Evolutionary conservation across 2,329 filamentous ascomycete genomes (phyloP).

Genomic region (Bipolaris bicolor): DNA sequence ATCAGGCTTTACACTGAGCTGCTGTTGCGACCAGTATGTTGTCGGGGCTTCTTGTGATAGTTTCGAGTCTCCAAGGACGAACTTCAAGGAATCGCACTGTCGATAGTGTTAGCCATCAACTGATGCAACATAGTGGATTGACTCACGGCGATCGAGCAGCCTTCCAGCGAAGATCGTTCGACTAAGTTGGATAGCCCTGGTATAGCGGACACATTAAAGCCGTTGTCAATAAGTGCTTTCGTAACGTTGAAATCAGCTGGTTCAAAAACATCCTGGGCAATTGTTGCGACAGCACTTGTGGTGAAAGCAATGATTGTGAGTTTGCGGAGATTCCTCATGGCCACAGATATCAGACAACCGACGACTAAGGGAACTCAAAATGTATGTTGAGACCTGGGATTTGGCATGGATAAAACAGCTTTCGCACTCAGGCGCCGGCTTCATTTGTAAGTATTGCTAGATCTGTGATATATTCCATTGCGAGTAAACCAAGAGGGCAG

Average conservation of each 20-base stretch:
- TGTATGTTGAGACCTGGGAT: not conserved
- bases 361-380: not conserved
- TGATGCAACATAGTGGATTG: not conserved
- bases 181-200: conserved; percentile 12
- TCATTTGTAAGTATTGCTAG: conserved; percentile 2
- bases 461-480: not conserved
- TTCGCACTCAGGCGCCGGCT: not conserved
- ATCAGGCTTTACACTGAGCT: conserved; percentile 17
- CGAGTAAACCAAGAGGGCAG: not conserved
- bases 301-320: not conserved
- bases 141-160: conserved; percentile 31
- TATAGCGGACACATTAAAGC: conserved; percentile 24
- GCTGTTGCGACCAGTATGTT: conserved; percentile 22
- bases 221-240: conserved; percentile 26
- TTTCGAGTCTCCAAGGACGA: conserved; percentile 21
- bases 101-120: conserved; percentile 1
- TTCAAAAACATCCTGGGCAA: conserved; percentile 20
- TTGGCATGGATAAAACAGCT: not conserved
- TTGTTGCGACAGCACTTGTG: not conserved
- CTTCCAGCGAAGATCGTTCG: conserved; percentile 1
- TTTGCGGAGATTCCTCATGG: not conserved
- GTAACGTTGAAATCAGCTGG: conserved; percentile 27
- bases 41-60: conserved; percentile 15
- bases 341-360: not conserved
- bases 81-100: conserved; percentile 29